These are phyloP conservation scores for Amylostereum areolatum DNA, from an alignment of 1,284 basidiomycete genomes.

Conservation along the genomic window DNA sequence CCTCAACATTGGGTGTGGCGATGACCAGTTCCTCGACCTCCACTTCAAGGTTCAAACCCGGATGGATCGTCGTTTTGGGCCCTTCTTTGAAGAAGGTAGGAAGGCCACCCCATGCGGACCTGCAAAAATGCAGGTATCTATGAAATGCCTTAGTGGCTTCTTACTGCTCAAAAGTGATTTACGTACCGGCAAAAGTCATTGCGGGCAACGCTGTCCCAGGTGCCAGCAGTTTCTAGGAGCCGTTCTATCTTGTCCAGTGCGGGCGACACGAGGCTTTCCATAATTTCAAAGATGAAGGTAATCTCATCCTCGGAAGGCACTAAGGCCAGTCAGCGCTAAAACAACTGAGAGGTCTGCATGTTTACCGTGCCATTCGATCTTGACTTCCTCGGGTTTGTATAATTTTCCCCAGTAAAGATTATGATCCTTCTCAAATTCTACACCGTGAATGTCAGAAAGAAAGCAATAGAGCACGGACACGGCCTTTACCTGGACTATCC, in stretches of 20 bases:
- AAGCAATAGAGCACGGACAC: background rate
- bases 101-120: slow-evolving; percentile 69
- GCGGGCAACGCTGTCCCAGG: slow-evolving; percentile 70
- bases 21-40: slow-evolving; percentile 65
- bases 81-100: slow-evolving; percentile 61
- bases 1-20: slow-evolving; percentile 56
- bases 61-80: slow-evolving; percentile 47
- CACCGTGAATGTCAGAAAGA: background rate
- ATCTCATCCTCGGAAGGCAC: slow-evolving; percentile 75
- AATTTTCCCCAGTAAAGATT: slow-evolving; percentile 81
- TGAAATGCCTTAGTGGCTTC: slow-evolving; percentile 1
- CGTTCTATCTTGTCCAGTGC: slow-evolving; percentile 64
- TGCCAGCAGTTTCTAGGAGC: slow-evolving; percentile 49
- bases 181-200: slow-evolving; percentile 92
- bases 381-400: slow-evolving; percentile 76
- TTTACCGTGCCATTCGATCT: slow-evolving; percentile 85
- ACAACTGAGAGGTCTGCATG: background rate
- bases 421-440: slow-evolving; percentile 71
- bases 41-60: slow-evolving; percentile 52
- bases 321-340: slow-evolving; percentile 18
- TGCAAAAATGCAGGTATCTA: slow-evolving; percentile 59
- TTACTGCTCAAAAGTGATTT: slow-evolving; percentile 5
- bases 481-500: slow-evolving; percentile 58
- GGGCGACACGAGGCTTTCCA: slow-evolving; percentile 67
- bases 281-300: slow-evolving; percentile 73